Evolutionary conservation across 495 filamentous ascomycete species (phyloP), one percentile per base, ranked within the genome.

Genomic region (Evansstolkia leycettana): DNA sequence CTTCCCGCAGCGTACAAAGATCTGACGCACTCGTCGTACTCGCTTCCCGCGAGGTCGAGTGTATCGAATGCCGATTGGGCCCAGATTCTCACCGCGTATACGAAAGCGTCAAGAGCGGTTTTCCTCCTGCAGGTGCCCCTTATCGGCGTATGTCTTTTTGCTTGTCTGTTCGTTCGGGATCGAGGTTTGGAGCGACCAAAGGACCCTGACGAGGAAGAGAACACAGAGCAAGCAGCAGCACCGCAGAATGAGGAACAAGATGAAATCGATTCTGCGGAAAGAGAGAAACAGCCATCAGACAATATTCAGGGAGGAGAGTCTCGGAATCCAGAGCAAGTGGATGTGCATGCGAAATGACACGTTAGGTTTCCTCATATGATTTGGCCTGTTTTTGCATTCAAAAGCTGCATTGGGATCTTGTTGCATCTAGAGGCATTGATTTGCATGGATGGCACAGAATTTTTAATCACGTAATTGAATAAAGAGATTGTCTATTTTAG

Each of bases 91-190:
- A 38, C 48, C 33, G 64, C 71, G 1, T 76, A 75, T 41, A 57
- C 61, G 39, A 55, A 58, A 17, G 73, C 69, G 1, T 72, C 66
- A 4, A 58, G 61, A 18, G 52, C 58, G 0, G 70, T 76, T 3
- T 78, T 76, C 34, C 62, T 69, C 14, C 40, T 72, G 5, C 66
- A 69, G 42, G 63, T 73, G 11, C 72, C 72, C 13, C 28, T 78
- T 3, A 69, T 76, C 13, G 74, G 64, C 0, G 40, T 65, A 0
- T 70, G 66, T 48, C 59, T 78, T 30, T 31, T 72, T 13, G 54
- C 62, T 7, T 74, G 68, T 42, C 2, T 67, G 0, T 60, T 74
- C 15, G 58, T 78, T 13, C 64, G 65, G 34, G 73, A 78, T 39
- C 60, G 53, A 31, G 72, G 72, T 3, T 39, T 78, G 37, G 55